Evolutionary conservation across 352 stramenopile genomes (phyloP).

Genomic region (Pythium aristosporum): DNA sequence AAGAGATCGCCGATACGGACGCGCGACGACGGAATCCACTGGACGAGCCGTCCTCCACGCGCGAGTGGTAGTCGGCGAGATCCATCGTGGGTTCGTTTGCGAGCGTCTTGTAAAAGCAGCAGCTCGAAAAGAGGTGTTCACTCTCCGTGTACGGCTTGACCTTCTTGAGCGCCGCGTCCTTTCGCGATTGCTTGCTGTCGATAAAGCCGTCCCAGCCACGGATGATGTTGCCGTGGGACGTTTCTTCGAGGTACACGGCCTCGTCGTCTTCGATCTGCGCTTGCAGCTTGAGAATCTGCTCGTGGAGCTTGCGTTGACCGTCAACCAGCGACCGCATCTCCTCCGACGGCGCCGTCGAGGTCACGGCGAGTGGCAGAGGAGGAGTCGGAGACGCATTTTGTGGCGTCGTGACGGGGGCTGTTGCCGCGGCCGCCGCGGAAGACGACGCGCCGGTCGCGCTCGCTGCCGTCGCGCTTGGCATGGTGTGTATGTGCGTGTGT

Average conservation of each 20-base stretch:
- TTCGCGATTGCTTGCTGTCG: constrained; percentile 74
- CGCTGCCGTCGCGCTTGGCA: background rate
- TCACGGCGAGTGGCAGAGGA: constrained; percentile 20
- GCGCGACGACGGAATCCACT: background rate
- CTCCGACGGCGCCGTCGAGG: constrained; percentile 39
- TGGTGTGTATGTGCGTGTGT: background rate
- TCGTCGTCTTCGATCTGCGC: constrained; percentile 81
- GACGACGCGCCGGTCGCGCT: background rate
- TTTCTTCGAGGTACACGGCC: constrained; percentile 78
- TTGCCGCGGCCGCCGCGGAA: background rate
- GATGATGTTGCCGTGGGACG: constrained; percentile 85
- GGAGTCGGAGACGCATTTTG: background rate
- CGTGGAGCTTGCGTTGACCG: constrained; percentile 66
- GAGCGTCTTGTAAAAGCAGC: constrained; percentile 61
- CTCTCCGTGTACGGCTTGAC: constrained; percentile 73
- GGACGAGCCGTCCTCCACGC: constrained; percentile 26
- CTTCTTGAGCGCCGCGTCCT: constrained; percentile 78
- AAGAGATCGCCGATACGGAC: background rate
- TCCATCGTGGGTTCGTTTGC: constrained; percentile 50
- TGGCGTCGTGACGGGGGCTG: background rate
- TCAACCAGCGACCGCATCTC: constrained; percentile 76
- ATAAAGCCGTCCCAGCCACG: constrained; percentile 87
- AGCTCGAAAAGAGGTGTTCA: constrained; percentile 81
- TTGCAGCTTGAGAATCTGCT: constrained; percentile 67
- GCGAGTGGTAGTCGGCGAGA: constrained; percentile 45